Evolutionary conservation across 2,329 filamentous ascomycete species (phyloP), one percentile per base, ranked within the genome.

Genomic region (Cadophora sp.): DNA sequence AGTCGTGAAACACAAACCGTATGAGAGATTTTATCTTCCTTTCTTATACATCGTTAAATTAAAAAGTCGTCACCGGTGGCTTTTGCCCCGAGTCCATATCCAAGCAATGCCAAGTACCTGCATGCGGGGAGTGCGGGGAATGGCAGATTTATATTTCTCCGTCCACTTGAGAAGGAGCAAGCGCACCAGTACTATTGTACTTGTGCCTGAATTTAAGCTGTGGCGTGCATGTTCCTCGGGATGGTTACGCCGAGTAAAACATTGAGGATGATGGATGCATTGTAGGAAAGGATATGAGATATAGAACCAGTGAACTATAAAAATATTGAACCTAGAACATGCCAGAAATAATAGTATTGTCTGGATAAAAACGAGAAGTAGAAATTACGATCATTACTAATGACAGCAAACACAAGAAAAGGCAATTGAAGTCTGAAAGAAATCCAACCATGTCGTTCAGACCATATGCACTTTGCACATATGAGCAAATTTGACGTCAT

Each of bases 91-190:
- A 51, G 14, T n/a, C 33, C 27, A 51, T 20, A 20, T 6, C 59
- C 59, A 62, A 62, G 59, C 18, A 51, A 51, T 41, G 45, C 45
- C 45, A 62, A 51, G 45, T 33, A 18, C 2, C n/a, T 39, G 13
- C 24, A 39, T 30, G 59, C 30, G 59, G 59, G 47, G 59, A 51
- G 20, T 51, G 59, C 59, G 59, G 59, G 59, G 59, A 18, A 41
- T 41, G 33, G 13, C 11, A 24, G 27, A 33, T 27, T 58, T 58
- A 41, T 24, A 41, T 58, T 58, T 41, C 55, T 58, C 55, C 55
- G 33, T 58, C 55, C 36, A 58, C 33, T 24, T 36, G 13, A 58
- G 16, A 20, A 27, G 36, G 33, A 18, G 20, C 22, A 58, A 58
- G 33, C 36, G 55, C 55, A 24, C 55, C 55, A 58, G 18, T 43